Evolutionary conservation across 345 rosid genomes (phyloP).

Genomic region (Orychophragmus violaceus): DNA sequence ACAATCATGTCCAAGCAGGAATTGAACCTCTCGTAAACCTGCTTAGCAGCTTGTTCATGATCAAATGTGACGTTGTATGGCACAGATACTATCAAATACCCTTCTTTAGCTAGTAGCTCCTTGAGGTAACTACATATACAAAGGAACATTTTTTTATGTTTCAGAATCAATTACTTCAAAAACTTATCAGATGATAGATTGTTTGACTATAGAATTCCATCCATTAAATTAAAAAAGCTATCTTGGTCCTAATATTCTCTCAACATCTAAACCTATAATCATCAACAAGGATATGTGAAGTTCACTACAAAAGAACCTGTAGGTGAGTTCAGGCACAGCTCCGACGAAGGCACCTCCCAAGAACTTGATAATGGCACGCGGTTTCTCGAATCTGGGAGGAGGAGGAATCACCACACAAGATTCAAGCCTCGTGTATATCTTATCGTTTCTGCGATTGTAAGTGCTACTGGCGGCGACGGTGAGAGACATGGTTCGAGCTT

Average conservation of each 20-base stretch:
- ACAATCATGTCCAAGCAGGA: constrained; percentile 55
- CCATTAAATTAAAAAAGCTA: no score
- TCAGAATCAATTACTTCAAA: not conserved
- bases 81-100: constrained; percentile 68
- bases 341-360: constrained; percentile 88
- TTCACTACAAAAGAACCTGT: constrained; percentile 58
- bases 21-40: constrained; percentile 69
- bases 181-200: no score
- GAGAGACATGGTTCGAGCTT: constrained; percentile 6
- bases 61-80: constrained; percentile 91
- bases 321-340: constrained; percentile 86
- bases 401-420: constrained; percentile 70
- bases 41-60: constrained; percentile 70
- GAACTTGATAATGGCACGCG: constrained; percentile 74
- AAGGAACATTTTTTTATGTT: not conserved
- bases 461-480: constrained; percentile 9
- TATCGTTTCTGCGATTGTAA: constrained; percentile 26
- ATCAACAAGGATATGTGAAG: not conserved
- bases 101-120: constrained; percentile 85
- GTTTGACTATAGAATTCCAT: no score
- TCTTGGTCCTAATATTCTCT: no score
- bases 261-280: not conserved
- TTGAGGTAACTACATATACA: constrained; percentile 48
- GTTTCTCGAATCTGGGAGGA: constrained; percentile 45
- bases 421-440: constrained; percentile 43